Percentiles rank a stretch among this genome's conserved stretches.
These are phyloP conservation scores for Vigna nakashimae DNA, from an alignment of 306 rosid genomes.

Conservation along the genomic window DNA sequence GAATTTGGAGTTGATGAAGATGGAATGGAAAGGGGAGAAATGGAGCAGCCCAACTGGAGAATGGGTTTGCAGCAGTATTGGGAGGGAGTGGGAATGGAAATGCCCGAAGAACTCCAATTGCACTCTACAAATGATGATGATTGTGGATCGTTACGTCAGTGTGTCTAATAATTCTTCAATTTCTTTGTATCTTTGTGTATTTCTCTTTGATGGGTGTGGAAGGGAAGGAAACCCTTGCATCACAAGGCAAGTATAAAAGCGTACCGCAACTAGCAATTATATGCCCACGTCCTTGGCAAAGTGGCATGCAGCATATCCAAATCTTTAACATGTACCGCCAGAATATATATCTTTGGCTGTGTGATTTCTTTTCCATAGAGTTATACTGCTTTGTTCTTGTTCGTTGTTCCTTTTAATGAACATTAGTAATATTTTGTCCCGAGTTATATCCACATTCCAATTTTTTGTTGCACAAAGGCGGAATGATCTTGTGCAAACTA, in stretches of 20 bases:
- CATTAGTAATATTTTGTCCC: not conserved
- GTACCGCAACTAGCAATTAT: not conserved
- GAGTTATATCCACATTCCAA: not conserved
- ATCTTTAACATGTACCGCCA: not conserved
- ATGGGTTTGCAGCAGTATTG: not conserved
- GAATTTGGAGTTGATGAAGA: not conserved
- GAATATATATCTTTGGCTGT: not conserved
- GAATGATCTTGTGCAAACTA: not conserved
- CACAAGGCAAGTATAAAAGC: not conserved
- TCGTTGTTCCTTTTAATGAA: not conserved
- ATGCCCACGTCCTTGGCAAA: not conserved
- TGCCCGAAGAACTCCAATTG: not conserved
- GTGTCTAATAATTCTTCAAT: not conserved
- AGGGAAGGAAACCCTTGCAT: not conserved
- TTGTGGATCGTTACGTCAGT: not conserved
- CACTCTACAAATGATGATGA: constrained; percentile 3
- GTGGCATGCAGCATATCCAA: not conserved
- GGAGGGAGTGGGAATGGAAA: not conserved
- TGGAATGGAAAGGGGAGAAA: not conserved
- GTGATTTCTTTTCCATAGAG: not conserved
- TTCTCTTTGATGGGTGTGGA: not conserved
- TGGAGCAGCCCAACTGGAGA: not conserved
- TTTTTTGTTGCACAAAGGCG: not conserved
- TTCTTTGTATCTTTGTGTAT: not conserved
- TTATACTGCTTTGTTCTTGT: not conserved